These are phyloP conservation scores for Coffea humblotiana DNA, from an alignment of 305 asterid genomes.

Conservation along the genomic window DNA sequence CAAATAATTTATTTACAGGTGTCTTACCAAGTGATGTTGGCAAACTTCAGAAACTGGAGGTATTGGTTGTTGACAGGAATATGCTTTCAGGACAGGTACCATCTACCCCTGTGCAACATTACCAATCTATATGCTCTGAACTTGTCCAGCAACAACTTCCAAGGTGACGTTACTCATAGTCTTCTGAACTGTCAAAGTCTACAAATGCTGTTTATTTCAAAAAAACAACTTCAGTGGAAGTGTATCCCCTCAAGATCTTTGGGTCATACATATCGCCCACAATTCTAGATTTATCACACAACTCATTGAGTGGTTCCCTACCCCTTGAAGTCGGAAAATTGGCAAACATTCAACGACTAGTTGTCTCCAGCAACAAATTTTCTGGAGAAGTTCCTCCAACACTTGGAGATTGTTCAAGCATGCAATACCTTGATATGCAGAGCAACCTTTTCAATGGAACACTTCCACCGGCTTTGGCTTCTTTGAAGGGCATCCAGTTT, in stretches of 20 bases:
- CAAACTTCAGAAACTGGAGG: not conserved
- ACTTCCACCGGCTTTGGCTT: slow-evolving; percentile 17
- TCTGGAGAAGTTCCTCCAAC: slow-evolving; percentile 26
- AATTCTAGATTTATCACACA: slow-evolving; percentile 15
- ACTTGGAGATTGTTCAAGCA: slow-evolving; percentile 23
- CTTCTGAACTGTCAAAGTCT: slow-evolving; percentile 6
- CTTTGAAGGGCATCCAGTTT: slow-evolving; percentile 23
- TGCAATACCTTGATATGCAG: slow-evolving; percentile 14
- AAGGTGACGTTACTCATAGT: slow-evolving; percentile 17
- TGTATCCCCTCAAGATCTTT: slow-evolving; percentile 20
- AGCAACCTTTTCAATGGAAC: slow-evolving; percentile 22
- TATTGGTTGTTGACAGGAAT: not conserved
- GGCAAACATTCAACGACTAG: slow-evolving; percentile 12
- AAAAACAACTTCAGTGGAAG: slow-evolving; percentile 21
- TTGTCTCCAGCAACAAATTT: slow-evolving; percentile 18
- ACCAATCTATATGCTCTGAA: slow-evolving; percentile 11
- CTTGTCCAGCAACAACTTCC: slow-evolving; percentile 8
- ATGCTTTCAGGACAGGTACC: slow-evolving; percentile 15
- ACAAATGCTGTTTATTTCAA: not conserved
- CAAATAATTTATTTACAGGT: not conserved
- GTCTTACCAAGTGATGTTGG: slow-evolving; percentile 1
- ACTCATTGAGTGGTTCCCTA: slow-evolving; percentile 9
- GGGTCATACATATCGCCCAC: slow-evolving; percentile 8
- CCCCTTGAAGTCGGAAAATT: slow-evolving; percentile 21
- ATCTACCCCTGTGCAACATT: slow-evolving; percentile 10